These are phyloP conservation scores for Aspergillus sp. DNA, from an alignment of 2,329 filamentous ascomycete species.

Conservation along the genomic window DNA sequence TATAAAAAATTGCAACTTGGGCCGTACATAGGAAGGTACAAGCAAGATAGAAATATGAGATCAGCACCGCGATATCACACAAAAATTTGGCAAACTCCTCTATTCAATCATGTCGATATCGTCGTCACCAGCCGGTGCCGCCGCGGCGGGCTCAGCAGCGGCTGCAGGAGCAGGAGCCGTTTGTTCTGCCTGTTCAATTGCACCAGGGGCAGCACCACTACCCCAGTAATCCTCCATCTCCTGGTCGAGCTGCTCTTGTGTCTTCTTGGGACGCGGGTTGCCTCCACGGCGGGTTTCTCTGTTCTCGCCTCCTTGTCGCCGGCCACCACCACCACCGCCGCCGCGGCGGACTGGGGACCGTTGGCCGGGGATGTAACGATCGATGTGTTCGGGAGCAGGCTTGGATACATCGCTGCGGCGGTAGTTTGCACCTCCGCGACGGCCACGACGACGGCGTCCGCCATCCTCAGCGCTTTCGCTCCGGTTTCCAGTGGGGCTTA, in stretches of 20 bases:
- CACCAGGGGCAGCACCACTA: slow-evolving; percentile 40
- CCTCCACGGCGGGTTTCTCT: slow-evolving; percentile 44
- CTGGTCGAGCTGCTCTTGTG: slow-evolving; percentile 87
- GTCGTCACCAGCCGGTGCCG: slow-evolving; percentile 44
- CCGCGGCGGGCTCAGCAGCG: slow-evolving; percentile 27
- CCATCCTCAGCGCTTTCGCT: slow-evolving; percentile 32
- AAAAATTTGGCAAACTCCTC: slow-evolving; percentile 11
- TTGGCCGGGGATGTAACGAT: slow-evolving; percentile 73
- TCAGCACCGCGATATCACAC: background rate
- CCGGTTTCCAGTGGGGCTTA: slow-evolving; percentile 39
- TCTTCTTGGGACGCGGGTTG: slow-evolving; percentile 70
- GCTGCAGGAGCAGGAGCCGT: slow-evolving; percentile 30
- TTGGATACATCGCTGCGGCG: slow-evolving; percentile 55
- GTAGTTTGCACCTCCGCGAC: slow-evolving; percentile 37
- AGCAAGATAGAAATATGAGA: background rate
- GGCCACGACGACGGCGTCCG: slow-evolving; percentile 44
- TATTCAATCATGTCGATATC: slow-evolving; percentile 69
- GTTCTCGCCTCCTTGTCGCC: slow-evolving; percentile 20
- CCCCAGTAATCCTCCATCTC: slow-evolving; percentile 96
- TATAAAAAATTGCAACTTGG: background rate
- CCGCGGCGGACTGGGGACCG: slow-evolving; percentile 42
- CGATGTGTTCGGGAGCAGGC: slow-evolving; percentile 66
- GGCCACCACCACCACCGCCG: slow-evolving; percentile 52
- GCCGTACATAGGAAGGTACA: background rate
- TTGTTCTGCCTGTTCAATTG: slow-evolving; percentile 36